Evolutionary conservation across 257 asterid genomes (phyloP).

Genomic region (Petunia secreta): DNA sequence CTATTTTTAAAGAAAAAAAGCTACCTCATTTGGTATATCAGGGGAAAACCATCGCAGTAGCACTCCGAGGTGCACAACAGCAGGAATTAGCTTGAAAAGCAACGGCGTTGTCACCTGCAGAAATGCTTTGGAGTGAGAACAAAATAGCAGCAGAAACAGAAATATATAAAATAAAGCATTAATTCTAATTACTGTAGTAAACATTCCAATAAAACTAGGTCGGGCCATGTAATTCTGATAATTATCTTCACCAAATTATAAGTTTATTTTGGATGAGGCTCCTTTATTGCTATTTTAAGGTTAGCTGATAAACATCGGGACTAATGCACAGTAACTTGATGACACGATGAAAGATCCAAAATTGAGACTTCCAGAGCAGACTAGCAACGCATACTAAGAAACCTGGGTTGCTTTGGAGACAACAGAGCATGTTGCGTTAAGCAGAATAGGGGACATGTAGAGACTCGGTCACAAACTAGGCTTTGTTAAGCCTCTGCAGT

Average conservation of each 20-base stretch:
- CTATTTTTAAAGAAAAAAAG: neutral
- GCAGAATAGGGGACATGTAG: slow-evolving; percentile 1
- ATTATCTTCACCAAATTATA: slow-evolving; percentile 2
- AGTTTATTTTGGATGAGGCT: slow-evolving; percentile 1
- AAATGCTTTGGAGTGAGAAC: slow-evolving; percentile 35
- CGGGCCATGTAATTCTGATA: neutral
- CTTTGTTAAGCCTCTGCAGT: neutral
- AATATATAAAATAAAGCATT: neutral
- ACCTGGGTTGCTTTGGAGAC: neutral
- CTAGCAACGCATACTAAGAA: slow-evolving; percentile 5
- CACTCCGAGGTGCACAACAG: slow-evolving; percentile 76
- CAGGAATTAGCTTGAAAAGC: slow-evolving; percentile 82
- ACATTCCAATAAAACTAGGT: neutral
- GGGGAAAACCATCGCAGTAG: slow-evolving; percentile 75
- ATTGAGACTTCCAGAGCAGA: slow-evolving; percentile 6
- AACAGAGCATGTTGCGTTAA: neutral
- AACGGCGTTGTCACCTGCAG: slow-evolving; percentile 83
- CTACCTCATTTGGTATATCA: slow-evolving; percentile 63
- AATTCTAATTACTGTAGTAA: slow-evolving; percentile 6
- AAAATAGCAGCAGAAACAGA: neutral
- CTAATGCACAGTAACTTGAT: slow-evolving; percentile 2
- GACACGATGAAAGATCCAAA: neutral
- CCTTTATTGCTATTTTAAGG: neutral
- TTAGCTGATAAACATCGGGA: neutral
- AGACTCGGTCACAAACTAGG: neutral